Evolutionary conservation across 2,329 filamentous ascomycete species (phyloP).

Genomic region (Cladosporium sp.): DNA sequence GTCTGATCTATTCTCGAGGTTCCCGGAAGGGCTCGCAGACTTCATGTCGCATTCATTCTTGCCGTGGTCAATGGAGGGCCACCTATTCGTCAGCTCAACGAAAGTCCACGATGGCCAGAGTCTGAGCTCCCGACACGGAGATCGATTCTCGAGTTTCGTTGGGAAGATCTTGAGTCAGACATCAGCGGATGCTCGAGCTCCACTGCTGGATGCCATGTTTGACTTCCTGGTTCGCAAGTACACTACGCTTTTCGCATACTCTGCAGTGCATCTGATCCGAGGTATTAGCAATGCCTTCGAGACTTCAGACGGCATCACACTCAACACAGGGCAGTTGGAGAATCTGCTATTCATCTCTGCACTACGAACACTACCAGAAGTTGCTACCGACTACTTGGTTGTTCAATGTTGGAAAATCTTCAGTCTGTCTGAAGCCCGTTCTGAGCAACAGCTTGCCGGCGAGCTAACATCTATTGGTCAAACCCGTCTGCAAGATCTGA

Average conservation of each 20-base stretch:
- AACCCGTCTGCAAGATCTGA: conserved; percentile 1
- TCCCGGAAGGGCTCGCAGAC: conserved; percentile 30
- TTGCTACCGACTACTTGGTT: conserved; percentile 42
- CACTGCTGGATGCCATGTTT: conserved; percentile 37
- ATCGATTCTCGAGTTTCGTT: conserved; percentile 40
- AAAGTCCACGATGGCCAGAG: conserved; percentile 29
- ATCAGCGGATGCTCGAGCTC: conserved; percentile 14
- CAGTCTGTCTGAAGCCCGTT: not conserved
- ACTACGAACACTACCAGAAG: conserved; percentile 44
- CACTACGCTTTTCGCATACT: conserved; percentile 44
- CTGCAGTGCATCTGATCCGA: conserved; percentile 45
- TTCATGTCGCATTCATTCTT: conserved; percentile 46
- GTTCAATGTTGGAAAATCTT: conserved; percentile 34
- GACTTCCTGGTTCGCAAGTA: conserved; percentile 26
- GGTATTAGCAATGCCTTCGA: conserved; percentile 42
- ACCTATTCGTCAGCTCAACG: conserved; percentile 44
- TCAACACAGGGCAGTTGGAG: conserved; percentile 33
- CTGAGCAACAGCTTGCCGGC: not conserved
- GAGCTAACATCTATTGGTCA: not conserved
- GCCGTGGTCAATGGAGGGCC: conserved; percentile 50
- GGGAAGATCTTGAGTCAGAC: conserved; percentile 31
- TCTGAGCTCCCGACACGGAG: conserved; percentile 44
- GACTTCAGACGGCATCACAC: conserved; percentile 10
- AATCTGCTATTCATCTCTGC: conserved; percentile 40
- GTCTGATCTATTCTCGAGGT: conserved; percentile 27